phyloP scores from a whole-genome alignment of 2,329 filamentous ascomycete species.

The Trichoderma afroharzianum region DNA sequence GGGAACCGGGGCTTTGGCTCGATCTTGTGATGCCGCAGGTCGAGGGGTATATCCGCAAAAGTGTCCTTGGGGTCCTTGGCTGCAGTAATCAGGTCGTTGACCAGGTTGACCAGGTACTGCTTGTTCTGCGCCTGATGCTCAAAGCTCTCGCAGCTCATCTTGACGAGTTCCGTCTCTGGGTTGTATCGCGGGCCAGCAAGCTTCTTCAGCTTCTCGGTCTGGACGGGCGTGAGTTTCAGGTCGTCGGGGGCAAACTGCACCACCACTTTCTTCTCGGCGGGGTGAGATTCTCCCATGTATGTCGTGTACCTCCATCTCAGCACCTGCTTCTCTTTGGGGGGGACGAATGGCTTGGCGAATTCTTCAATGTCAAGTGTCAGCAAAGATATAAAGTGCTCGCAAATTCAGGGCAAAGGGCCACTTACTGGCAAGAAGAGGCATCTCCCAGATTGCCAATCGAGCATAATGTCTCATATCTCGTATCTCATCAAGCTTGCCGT shows the following conservation, averaged over 20 bases:
- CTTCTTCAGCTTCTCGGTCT: conserved; percentile 81
- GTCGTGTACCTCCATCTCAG: conserved; percentile 95
- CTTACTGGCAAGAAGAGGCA: conserved; percentile 82
- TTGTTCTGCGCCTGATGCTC: conserved; percentile 94
- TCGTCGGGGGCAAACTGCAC: conserved; percentile 80
- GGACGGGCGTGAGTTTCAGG: conserved; percentile 62
- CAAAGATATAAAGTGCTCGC: not conserved
- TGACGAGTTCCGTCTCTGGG: conserved; percentile 73
- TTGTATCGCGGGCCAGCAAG: conserved; percentile 84
- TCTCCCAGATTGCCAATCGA: conserved; percentile 87
- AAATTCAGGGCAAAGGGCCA: not conserved
- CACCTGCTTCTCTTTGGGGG: conserved; percentile 63
- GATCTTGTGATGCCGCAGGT: conserved; percentile 78
- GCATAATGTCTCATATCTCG: conserved; percentile 86
- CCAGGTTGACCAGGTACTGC: conserved; percentile 78
- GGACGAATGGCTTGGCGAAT: conserved; percentile 74
- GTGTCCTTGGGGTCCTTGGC: conserved; percentile 76
- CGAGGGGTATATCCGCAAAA: conserved; percentile 85
- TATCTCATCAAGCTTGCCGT: conserved; percentile 83
- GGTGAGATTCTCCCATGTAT: conserved; percentile 92
- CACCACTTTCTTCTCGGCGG: conserved; percentile 88
- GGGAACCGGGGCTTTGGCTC: conserved; percentile 71
- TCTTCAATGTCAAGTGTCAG: conserved; percentile 48
- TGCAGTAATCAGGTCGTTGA: conserved; percentile 68
- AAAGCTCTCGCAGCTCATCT: conserved; percentile 88